phyloP scores from a whole-genome alignment of 345 rosid species.

The Nasturtium officinale region DNA sequence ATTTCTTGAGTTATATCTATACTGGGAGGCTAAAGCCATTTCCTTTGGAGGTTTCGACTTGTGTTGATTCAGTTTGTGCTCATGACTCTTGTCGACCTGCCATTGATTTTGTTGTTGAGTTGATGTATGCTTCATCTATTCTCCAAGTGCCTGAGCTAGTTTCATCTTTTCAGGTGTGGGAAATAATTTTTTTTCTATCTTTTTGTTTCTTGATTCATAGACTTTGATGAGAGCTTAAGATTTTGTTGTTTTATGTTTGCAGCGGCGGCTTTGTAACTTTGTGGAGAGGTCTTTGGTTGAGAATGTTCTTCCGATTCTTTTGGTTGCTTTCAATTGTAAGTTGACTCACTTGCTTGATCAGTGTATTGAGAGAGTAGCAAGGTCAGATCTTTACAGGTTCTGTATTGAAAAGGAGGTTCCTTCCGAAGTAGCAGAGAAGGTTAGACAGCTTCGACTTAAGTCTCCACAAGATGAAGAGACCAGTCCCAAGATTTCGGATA shows the following conservation, averaged over 20 bases:
- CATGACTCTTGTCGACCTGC: slow-evolving; percentile 95
- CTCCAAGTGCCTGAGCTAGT: slow-evolving; percentile 82
- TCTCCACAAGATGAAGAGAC: slow-evolving; percentile 47
- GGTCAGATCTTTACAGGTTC: slow-evolving; percentile 74
- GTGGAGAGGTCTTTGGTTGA: slow-evolving; percentile 75
- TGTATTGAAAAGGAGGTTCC: slow-evolving; percentile 88
- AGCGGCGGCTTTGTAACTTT: slow-evolving; percentile 83
- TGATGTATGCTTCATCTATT: slow-evolving; percentile 83
- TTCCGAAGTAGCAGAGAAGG: slow-evolving; percentile 58
- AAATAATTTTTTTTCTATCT: neutral
- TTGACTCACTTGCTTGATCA: slow-evolving; percentile 62
- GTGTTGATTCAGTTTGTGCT: slow-evolving; percentile 66
- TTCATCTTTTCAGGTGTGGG: slow-evolving; percentile 78
- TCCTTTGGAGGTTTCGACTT: slow-evolving; percentile 80
- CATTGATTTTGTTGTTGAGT: slow-evolving; percentile 69
- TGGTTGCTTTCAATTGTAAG: slow-evolving; percentile 82
- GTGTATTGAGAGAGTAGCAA: slow-evolving; percentile 82
- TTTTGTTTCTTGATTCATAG: slow-evolving; percentile 25
- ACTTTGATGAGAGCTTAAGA: neutral
- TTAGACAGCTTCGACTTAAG: slow-evolving; percentile 53
- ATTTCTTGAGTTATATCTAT: slow-evolving; percentile 77
- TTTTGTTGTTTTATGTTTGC: slow-evolving; percentile 38
- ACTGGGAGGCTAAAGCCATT: slow-evolving; percentile 86
- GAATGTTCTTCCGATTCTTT: slow-evolving; percentile 81
- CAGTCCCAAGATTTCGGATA: slow-evolving; percentile 46